Base-by-base conservation (phyloP, 192 early-diverging fungal species). In the Mortierella claussenii region DNA sequence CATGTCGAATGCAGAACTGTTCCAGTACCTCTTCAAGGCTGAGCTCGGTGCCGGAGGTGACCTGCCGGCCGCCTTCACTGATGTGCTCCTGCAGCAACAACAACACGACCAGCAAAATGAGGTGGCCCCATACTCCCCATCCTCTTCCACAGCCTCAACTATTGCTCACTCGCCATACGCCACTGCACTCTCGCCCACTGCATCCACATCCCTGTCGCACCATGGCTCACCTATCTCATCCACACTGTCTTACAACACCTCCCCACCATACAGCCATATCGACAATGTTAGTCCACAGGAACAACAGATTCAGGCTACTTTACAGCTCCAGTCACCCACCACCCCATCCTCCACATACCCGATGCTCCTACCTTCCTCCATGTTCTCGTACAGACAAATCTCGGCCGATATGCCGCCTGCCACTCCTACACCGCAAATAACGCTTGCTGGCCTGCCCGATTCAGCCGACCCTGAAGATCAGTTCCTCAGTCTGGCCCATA, bases 21-120 rank as follows among this genome's bases (percentile, higher is more conserved):
- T 76, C 65, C 73, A 76, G 59, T 76, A 62, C n/a, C 73, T 76
- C 58, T 76, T 76, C 73, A 76, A 66, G 59, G 73, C 73, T 45
- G 73, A 76, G 53, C 64, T 76, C 45, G 64, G 53, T 62, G 13
- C 61, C 13, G n/a, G n/a, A n/a, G 37, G 37, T 9, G 70, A 65
- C 28, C 17, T 65, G 33, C 45, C 57, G 23, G 46, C 31, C 2
- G 26, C 61, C 30, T 30, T 56, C 37, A 60, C 46, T 33, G 42
- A 65, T 15, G 36, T 23, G 4, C 58, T 58, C 49, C 31, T 65
- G 24, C 23, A 47, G 13, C 37, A 40, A 13, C 31, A 60, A 24
- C 23, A 47, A 40, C 37, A 40, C 8, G 37, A 40, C 37, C 37
- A 10, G 8, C 13, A 7, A 13, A 40, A 7, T n/a, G 46, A 37